Evolutionary conservation across 2,329 filamentous ascomycete species (phyloP), one percentile per base, ranked within the genome.

Genomic region (Fusarium euwallaceae): DNA sequence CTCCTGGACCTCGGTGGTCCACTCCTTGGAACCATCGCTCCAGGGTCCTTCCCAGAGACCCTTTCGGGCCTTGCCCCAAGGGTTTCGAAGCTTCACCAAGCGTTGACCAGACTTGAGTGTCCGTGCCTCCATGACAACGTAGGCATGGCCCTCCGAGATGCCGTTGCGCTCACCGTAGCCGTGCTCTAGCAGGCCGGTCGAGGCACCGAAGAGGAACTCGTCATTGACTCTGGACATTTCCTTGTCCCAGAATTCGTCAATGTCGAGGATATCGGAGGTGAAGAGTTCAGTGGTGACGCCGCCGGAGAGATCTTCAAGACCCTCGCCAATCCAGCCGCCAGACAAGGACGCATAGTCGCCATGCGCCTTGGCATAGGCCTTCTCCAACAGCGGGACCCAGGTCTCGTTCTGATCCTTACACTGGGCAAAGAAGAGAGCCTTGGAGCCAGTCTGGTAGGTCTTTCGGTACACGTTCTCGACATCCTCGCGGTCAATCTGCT

Each of bases 351-450:
- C 90, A 76, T 93, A 95, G 76, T 95, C 93, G 4, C 93, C 94
- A 76, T 97, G 94, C 0, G 93, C 93, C 81, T 97, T 97, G 22
- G 94, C 94, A 79, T 94, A 96, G 1, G 94, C 94, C 82, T 96
- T 96, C 78, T 96, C 93, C 2, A 95, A 85, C 27, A 97, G 84
- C 0, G 94, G 93, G 6, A 96, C 86, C 94, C 94, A 97, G 0
- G 93, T 96, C 81, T 96, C 94, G 78, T 95, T 94, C 37, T 92
- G 90, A 72, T 94, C 90, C 70, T 89, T 89, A 82, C 92, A 94
- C 78, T 93, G 92, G 3, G 92, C 93, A 82, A 96, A 96, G 82
- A 94, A 95, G 3, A 97, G 84, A 0, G 94, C 92, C 74, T 93
- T 90, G 6, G 93, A 95, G 2, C 93, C 93, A 1, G 91, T 93